Conservation (phyloP, 2,329 filamentous ascomycete genomes). For the Metarhizium guizhouense region DNA sequence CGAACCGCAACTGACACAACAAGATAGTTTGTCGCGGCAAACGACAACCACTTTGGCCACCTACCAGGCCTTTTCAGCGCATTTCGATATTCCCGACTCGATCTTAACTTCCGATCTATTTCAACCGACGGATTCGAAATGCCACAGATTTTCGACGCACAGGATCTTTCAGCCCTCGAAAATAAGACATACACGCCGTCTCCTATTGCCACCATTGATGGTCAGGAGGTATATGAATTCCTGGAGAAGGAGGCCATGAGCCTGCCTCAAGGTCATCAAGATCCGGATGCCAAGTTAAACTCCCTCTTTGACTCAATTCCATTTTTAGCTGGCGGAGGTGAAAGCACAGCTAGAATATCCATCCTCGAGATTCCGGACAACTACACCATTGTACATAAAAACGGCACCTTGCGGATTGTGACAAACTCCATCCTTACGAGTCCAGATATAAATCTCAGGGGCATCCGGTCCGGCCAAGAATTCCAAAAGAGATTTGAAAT, state of each 20-base stretch:
- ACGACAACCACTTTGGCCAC: constrained; percentile 7
- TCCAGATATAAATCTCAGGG: not conserved
- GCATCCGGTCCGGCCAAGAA: not conserved
- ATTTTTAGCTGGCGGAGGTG: not conserved
- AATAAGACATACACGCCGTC: constrained; percentile 2
- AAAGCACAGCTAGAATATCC: not conserved
- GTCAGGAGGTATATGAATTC: constrained; percentile 7
- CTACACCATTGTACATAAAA: not conserved
- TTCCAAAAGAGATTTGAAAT: not conserved
- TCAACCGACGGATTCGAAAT: constrained; percentile 21
- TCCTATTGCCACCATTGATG: constrained; percentile 10
- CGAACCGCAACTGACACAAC: not conserved
- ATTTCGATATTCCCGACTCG: not conserved
- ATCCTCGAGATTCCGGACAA: not conserved
- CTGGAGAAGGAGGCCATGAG: constrained; percentile 3
- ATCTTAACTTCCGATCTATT: constrained; percentile 3
- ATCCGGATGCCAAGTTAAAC: constrained; percentile 14
- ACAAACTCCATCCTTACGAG: not conserved
- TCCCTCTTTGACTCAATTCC: constrained; percentile 5
- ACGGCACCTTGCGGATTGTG: not conserved
- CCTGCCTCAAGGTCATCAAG: constrained; percentile 5
- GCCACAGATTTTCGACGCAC: constrained; percentile 10
- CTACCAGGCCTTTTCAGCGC: constrained; percentile 1
- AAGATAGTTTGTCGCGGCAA: constrained; percentile 2
- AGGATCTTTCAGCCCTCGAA: not conserved